Evolutionary conservation across 1,284 basidiomycete species (phyloP).

Genomic region (Cryptococcus amylolentus): DNA sequence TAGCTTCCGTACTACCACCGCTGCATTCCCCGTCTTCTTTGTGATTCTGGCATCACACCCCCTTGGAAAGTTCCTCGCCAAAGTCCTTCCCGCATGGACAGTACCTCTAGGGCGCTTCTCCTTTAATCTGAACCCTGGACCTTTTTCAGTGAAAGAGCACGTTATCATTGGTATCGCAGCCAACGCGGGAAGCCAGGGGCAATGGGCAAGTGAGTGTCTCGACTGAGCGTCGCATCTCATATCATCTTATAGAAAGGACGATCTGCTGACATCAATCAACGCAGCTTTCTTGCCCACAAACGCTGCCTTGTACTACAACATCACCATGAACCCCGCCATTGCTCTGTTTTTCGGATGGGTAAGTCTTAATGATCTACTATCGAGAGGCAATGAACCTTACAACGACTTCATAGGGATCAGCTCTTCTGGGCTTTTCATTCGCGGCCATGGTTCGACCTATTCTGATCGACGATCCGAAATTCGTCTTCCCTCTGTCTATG

Average conservation of each 20-base stretch:
- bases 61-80: slow-evolving; percentile 75
- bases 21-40: slow-evolving; percentile 21
- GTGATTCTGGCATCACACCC: slow-evolving; percentile 17
- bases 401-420: slow-evolving; percentile 4
- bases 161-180: slow-evolving; percentile 88
- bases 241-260: neutral
- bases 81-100: slow-evolving; percentile 68
- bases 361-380: neutral
- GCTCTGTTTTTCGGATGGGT: slow-evolving; percentile 24
- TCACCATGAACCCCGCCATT: slow-evolving; percentile 20
- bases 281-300: slow-evolving; percentile 15
- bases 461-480: slow-evolving; percentile 17
- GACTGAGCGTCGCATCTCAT: too few relatives aligned
- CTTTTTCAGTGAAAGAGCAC: slow-evolving; percentile 84
- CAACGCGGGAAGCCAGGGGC: slow-evolving; percentile 53
- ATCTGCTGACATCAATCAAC: neutral
- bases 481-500: slow-evolving; percentile 17
- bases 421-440: slow-evolving; percentile 16
- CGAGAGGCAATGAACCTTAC: too few relatives aligned
- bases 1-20: slow-evolving; percentile 19
- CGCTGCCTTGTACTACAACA: slow-evolving; percentile 17
- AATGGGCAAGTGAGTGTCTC: slow-evolving; percentile 10
- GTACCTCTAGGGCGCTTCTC: slow-evolving; percentile 60
- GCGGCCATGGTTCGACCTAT: slow-evolving; percentile 20
- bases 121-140: slow-evolving; percentile 85